phyloP scores from a whole-genome alignment of 495 filamentous ascomycete genomes.

The Lindgomyces ingoldianus region DNA sequence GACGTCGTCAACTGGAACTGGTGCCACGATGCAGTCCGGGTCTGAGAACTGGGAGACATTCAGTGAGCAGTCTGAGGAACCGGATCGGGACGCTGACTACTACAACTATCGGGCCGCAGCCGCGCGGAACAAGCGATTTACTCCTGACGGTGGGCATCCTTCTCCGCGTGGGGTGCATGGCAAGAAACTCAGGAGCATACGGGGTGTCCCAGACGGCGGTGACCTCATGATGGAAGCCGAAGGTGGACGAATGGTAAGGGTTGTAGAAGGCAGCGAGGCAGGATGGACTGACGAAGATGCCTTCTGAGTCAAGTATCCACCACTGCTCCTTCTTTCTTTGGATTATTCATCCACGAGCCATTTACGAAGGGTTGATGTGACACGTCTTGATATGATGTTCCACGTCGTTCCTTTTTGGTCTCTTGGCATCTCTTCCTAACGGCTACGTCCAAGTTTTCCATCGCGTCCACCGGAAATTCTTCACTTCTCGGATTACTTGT shows the following conservation, averaged over 20 bases:
- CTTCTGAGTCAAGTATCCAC: slow-evolving; percentile 30
- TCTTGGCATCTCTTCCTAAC: slow-evolving; percentile 11
- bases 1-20: slow-evolving; percentile 54
- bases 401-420: slow-evolving; percentile 20
- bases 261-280: slow-evolving; percentile 46
- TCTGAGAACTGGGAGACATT: slow-evolving; percentile 98
- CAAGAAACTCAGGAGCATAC: slow-evolving; percentile 37
- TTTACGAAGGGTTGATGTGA: slow-evolving; percentile 6
- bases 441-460: not conserved
- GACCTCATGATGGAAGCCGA: slow-evolving; percentile 38
- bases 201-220: slow-evolving; percentile 28
- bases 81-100: slow-evolving; percentile 71
- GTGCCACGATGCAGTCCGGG: slow-evolving; percentile 66
- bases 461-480: slow-evolving; percentile 13
- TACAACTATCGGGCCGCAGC: slow-evolving; percentile 77
- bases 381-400: slow-evolving; percentile 26
- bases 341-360: slow-evolving; percentile 13
- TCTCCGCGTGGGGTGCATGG: slow-evolving; percentile 47
- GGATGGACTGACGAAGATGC: slow-evolving; percentile 50
- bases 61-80: slow-evolving; percentile 46
- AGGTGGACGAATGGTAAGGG: slow-evolving; percentile 35
- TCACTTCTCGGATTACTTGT: slow-evolving; percentile 7
- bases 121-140: slow-evolving; percentile 63
- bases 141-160: slow-evolving; percentile 57
- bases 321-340: slow-evolving; percentile 5